phyloP scores from a whole-genome alignment of 1,284 basidiomycete species.

The Pascua guehoae region DNA sequence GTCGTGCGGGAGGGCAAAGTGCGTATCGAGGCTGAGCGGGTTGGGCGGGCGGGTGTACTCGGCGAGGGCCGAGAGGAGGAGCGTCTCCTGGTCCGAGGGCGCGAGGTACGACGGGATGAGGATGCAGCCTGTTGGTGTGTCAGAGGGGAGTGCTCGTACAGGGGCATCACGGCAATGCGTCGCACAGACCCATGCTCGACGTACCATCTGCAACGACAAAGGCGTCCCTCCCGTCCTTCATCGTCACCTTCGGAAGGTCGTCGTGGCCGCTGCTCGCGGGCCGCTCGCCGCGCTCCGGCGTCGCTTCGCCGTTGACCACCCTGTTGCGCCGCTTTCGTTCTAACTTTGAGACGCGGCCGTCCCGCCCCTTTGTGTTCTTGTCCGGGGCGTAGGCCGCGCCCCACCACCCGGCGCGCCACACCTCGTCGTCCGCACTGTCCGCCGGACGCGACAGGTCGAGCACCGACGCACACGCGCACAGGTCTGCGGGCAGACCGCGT shows the following conservation, averaged over 20 bases:
- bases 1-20: slow-evolving; percentile 65
- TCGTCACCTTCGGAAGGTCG: slow-evolving; percentile 14
- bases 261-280: slow-evolving; percentile 16
- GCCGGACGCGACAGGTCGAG: slow-evolving; percentile 41
- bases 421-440: slow-evolving; percentile 32
- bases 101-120: slow-evolving; percentile 69
- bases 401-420: slow-evolving; percentile 46
- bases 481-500: slow-evolving; percentile 9
- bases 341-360: slow-evolving; percentile 11
- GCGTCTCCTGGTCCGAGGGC: slow-evolving; percentile 58
- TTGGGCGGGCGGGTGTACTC: slow-evolving; percentile 74
- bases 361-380: not conserved
- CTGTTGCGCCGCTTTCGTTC: slow-evolving; percentile 22
- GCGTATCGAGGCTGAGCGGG: slow-evolving; percentile 78
- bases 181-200: too few relatives aligned
- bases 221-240: slow-evolving; percentile 26
- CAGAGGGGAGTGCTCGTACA: not conserved
- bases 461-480: slow-evolving; percentile 14
- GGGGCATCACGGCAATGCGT: not conserved
- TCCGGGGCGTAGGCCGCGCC: slow-evolving; percentile 10
- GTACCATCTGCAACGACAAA: slow-evolving; percentile 45
- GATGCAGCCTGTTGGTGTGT: slow-evolving; percentile 63
- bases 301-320: not conserved
- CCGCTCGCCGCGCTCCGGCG: slow-evolving; percentile 23
- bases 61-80: slow-evolving; percentile 66